Evolutionary conservation across 2,329 filamentous ascomycete genomes (phyloP).

Genomic region (Pseudocercospora fuligena): DNA sequence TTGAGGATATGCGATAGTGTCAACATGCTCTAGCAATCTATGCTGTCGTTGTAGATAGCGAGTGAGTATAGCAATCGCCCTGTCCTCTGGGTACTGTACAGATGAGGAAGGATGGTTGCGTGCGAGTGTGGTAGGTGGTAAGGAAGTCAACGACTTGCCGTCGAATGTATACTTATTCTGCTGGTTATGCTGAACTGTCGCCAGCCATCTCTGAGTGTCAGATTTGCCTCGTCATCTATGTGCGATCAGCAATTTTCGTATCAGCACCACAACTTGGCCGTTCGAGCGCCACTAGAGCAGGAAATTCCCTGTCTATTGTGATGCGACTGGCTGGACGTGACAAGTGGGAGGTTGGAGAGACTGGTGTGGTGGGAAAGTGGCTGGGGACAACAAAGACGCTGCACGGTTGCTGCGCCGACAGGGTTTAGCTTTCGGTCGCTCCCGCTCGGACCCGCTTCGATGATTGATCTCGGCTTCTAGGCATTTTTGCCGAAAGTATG

Average conservation of each 20-base stretch:
- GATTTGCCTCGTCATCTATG: slow-evolving; percentile 7
- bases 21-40: slow-evolving; percentile 32
- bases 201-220: slow-evolving; percentile 9
- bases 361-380: background rate
- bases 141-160: slow-evolving; percentile 9
- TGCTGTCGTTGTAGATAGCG: slow-evolving; percentile 6
- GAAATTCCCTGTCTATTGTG: background rate
- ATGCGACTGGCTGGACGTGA: background rate
- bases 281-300: background rate
- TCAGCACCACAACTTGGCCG: background rate
- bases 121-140: slow-evolving; percentile 7
- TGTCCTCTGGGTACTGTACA: slow-evolving; percentile 11
- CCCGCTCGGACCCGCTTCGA: background rate
- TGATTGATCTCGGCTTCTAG: background rate
- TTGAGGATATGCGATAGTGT: slow-evolving; percentile 33
- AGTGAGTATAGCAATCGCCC: background rate
- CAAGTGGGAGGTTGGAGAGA: background rate
- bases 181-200: slow-evolving; percentile 1
- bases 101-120: slow-evolving; percentile 12
- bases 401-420: background rate
- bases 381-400: background rate
- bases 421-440: background rate
- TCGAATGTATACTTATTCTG: slow-evolving; percentile 20
- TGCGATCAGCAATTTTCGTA: slow-evolving; percentile 8
- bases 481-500: background rate